Conservation (phyloP, 2,329 filamentous ascomycete species). For the Zasmidium cellare region DNA sequence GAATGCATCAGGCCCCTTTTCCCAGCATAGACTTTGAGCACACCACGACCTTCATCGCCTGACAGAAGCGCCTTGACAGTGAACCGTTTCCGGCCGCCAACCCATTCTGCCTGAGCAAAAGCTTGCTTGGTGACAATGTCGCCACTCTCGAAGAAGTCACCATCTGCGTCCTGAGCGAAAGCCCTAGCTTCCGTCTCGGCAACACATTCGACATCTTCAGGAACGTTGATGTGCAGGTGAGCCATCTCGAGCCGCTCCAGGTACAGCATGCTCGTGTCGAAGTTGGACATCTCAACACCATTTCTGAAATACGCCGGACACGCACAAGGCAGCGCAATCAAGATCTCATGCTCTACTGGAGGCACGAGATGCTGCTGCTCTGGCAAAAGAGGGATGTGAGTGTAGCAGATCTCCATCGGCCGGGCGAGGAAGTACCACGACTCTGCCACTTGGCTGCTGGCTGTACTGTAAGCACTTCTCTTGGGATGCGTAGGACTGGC, state of each 20-base stretch:
- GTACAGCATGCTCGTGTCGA: conserved; percentile 81
- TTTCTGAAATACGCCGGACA: conserved; percentile 89
- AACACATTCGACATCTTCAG: conserved; percentile 84
- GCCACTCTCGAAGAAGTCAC: conserved; percentile 90
- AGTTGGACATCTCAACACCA: conserved; percentile 76
- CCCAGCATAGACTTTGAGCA: conserved; percentile 89
- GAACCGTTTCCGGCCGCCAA: conserved; percentile 81
- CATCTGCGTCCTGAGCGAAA: conserved; percentile 79
- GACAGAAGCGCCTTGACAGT: conserved; percentile 91
- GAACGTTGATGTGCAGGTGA: conserved; percentile 84
- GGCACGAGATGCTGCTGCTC: conserved; percentile 92
- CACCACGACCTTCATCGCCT: conserved; percentile 84
- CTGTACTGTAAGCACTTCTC: conserved; percentile 73
- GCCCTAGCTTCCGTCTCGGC: conserved; percentile 87
- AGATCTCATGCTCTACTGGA: conserved; percentile 77
- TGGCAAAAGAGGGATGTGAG: conserved; percentile 84
- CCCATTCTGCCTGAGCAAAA: conserved; percentile 89
- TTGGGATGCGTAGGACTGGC: conserved; percentile 88
- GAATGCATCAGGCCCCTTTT: conserved; percentile 96
- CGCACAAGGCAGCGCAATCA: conserved; percentile 82
- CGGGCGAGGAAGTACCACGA: conserved; percentile 91
- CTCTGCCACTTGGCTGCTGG: conserved; percentile 70
- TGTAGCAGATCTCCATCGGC: conserved; percentile 90
- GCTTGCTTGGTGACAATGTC: conserved; percentile 83
- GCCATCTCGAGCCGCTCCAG: conserved; percentile 93